Conservation (phyloP, 2,329 filamentous ascomycete genomes). For the Ophiostoma quercus region DNA sequence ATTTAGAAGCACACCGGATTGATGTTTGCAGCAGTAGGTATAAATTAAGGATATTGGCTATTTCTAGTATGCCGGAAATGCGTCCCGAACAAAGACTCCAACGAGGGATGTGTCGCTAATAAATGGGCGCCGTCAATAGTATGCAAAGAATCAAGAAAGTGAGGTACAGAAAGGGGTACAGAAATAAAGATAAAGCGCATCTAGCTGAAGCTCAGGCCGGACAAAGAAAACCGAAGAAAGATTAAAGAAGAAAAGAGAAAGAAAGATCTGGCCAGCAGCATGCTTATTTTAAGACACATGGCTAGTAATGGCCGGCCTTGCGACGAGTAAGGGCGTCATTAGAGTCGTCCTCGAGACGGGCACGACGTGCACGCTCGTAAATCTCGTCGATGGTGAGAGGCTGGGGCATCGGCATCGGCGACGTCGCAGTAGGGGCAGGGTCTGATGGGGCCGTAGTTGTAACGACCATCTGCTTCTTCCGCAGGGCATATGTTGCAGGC, state of each 20-base stretch:
- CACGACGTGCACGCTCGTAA: slow-evolving; percentile 40
- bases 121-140: slow-evolving; percentile 8
- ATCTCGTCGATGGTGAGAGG: slow-evolving; percentile 46
- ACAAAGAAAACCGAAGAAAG: not conserved
- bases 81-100: not conserved
- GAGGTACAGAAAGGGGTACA: not conserved
- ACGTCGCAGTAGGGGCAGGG: not conserved
- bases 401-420: not conserved
- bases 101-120: not conserved
- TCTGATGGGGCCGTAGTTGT: not conserved
- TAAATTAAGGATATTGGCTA: not conserved
- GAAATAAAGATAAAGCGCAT: not conserved
- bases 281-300: not conserved
- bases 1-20: not conserved
- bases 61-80: not conserved
- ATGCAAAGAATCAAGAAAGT: not conserved
- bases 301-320: slow-evolving; percentile 38
- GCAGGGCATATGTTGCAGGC: not conserved
- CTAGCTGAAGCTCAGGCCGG: not conserved
- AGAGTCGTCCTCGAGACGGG: slow-evolving; percentile 38
- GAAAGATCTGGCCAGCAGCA: not conserved
- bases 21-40: not conserved
- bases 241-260: not conserved
- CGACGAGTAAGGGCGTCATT: slow-evolving; percentile 43
- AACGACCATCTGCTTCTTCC: not conserved